phyloP scores from a whole-genome alignment of 1,284 basidiomycete genomes.

The Chondrostereum purpureum region DNA sequence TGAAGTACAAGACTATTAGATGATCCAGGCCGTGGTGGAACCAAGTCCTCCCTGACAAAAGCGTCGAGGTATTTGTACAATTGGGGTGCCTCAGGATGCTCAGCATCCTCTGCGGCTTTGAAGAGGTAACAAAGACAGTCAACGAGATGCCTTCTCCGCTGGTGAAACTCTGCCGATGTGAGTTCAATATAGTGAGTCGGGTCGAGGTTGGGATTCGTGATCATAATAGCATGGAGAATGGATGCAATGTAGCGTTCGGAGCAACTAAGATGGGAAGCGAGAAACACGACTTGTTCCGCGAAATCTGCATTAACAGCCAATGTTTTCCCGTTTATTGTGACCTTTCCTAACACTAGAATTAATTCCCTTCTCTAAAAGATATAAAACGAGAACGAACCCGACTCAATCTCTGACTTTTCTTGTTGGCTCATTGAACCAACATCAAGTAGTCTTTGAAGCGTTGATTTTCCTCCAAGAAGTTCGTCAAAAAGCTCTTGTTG shows the following conservation, averaged over 20 bases:
- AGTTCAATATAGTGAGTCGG: conserved; percentile 54
- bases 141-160: conserved; percentile 57
- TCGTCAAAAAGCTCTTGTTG: conserved; percentile 74
- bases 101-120: conserved; percentile 33
- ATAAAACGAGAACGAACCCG: conserved; percentile 42
- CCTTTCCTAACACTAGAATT: conserved; percentile 43
- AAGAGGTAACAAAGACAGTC: conserved; percentile 52
- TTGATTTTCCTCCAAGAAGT: conserved; percentile 57
- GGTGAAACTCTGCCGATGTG: conserved; percentile 61
- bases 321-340: conserved; percentile 48
- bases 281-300: conserved; percentile 66
- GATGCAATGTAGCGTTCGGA: conserved; percentile 72
- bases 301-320: conserved; percentile 68
- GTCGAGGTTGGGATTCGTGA: conserved; percentile 56
- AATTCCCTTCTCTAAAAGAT: neutral
- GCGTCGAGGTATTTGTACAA: conserved; percentile 43
- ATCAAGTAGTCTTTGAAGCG: conserved; percentile 56
- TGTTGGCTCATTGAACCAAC: conserved; percentile 52
- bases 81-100: conserved; percentile 31
- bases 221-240: conserved; percentile 60
- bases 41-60: conserved; percentile 49
- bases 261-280: conserved; percentile 69
- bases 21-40: conserved; percentile 27
- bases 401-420: conserved; percentile 68
- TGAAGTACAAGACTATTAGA: conserved; percentile 42